These are phyloP conservation scores for Solanum ahanhuiri DNA, from an alignment of 257 asterid species.

Conservation along the genomic window DNA sequence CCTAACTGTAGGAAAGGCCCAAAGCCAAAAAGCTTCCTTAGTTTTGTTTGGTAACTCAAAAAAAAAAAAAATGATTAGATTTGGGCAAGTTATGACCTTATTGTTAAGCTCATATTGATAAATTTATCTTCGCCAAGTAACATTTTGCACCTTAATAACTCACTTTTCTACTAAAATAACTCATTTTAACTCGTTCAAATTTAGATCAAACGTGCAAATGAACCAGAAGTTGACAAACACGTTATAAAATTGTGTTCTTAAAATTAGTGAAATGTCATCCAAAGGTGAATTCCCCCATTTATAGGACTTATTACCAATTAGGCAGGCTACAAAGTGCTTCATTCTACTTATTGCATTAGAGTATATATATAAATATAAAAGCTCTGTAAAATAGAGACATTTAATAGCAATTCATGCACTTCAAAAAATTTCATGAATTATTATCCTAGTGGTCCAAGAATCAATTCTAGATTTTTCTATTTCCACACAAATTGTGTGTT, in stretches of 20 bases:
- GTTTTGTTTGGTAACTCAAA: too few relatives aligned
- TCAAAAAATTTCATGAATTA: background rate
- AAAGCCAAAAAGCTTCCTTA: too few relatives aligned
- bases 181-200: too few relatives aligned
- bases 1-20: too few relatives aligned
- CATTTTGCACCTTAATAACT: too few relatives aligned
- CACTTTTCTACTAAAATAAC: too few relatives aligned
- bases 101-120: too few relatives aligned
- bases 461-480: background rate
- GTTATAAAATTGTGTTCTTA: too few relatives aligned
- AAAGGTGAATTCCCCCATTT: background rate
- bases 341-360: background rate
- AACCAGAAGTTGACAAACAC: too few relatives aligned
- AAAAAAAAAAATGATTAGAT: too few relatives aligned
- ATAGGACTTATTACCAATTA: background rate
- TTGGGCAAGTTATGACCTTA: too few relatives aligned
- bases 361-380: background rate
- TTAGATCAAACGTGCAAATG: accelerated
- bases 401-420: background rate
- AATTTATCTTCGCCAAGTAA: too few relatives aligned
- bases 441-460: background rate
- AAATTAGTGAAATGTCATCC: background rate
- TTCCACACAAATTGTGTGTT: background rate
- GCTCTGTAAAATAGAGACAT: background rate
- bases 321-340: background rate